Evolutionary conservation across 805 yeast genomes (phyloP).

Genomic region (Candida nanaspora): DNA sequence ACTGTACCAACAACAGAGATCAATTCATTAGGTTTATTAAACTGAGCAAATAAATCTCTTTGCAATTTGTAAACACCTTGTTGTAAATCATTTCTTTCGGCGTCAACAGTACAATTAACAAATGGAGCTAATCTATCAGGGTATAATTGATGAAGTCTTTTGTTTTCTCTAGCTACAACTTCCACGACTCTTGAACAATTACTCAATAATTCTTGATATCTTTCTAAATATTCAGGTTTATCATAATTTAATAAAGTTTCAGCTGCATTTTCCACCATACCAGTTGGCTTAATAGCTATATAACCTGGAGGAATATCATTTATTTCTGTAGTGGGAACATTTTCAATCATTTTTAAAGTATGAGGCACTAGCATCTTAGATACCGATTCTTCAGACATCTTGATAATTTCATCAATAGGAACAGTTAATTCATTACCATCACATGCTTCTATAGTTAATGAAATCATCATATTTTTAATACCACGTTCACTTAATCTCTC

Average conservation of each 20-base stretch:
- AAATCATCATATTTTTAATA: constrained; percentile 90
- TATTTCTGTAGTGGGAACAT: constrained; percentile 29
- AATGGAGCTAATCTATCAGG: constrained; percentile 68
- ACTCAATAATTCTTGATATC: constrained; percentile 53
- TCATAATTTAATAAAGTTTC: constrained; percentile 59
- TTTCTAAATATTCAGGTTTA: constrained; percentile 37
- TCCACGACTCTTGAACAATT: constrained; percentile 62
- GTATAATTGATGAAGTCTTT: constrained; percentile 36
- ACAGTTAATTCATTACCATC: constrained; percentile 57
- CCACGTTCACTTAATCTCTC: constrained; percentile 60
- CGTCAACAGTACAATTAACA: constrained; percentile 77
- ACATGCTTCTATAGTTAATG: constrained; percentile 88
- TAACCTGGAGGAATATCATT: constrained; percentile 83
- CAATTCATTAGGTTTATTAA: constrained; percentile 52
- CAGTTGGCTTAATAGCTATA: constrained; percentile 91
- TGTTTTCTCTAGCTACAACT: constrained; percentile 47
- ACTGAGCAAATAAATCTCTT: constrained; percentile 67
- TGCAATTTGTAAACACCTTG: constrained; percentile 89
- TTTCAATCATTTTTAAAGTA: constrained; percentile 49
- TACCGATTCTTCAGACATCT: constrained; percentile 60
- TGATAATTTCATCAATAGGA: constrained; percentile 48
- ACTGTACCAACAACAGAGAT: constrained; percentile 81
- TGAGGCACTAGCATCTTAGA: constrained; percentile 65
- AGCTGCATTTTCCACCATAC: constrained; percentile 72
- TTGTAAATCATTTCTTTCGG: constrained; percentile 84